Base-by-base conservation (phyloP, 139 green algal genomes). In the Asterochloris sp. region DNA sequence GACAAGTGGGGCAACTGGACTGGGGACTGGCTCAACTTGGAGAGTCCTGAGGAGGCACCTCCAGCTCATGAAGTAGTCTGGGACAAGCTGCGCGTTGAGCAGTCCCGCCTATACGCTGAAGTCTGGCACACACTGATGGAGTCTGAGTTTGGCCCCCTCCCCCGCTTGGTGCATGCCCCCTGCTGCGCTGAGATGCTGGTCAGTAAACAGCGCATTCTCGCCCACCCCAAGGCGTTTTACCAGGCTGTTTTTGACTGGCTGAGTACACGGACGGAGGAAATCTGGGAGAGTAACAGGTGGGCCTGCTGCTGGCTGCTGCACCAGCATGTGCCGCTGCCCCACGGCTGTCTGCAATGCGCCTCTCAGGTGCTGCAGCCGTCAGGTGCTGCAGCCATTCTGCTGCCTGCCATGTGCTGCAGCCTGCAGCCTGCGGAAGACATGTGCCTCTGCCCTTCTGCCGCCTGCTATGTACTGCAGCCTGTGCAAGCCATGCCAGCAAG, bases 161-260 rank as follows among this genome's bases (percentile, higher is more conserved):
- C 83, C 15, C 62, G 26, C 17, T 28, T 63, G 62, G 54, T 86
- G 19, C 38, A 80, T 61, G 76, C 29, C 11, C 83, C 83, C 17
- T 83, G 78, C 74, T 82, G 83, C 62, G 83, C 83, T 16, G 83
- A 86, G 73, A 84, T 86, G 69, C 23, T 86, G 69, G 78, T 86
- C 28, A 68, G 63, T 12, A 62, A 69, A 12, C 62, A 86, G 64
- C 83, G 83, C 27, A 77, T 86, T n/a, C 64, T 73, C 38, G 71
- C 69, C 0, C 83, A 81, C 60, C 76, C 82, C 21, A 28, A 74
- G 61, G 62, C 62, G 0, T 82, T 82, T 11, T 82, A 82, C 73
- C 23, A 73, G 11, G 28, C 0, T 27, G 15, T 62, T 82, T 82
- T n/a, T 61, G 21, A 28, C 74, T 61, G 78, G 61, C 73, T 62